phyloP scores from a whole-genome alignment of 2,329 filamentous ascomycete species.

The Elsinoe australis region DNA sequence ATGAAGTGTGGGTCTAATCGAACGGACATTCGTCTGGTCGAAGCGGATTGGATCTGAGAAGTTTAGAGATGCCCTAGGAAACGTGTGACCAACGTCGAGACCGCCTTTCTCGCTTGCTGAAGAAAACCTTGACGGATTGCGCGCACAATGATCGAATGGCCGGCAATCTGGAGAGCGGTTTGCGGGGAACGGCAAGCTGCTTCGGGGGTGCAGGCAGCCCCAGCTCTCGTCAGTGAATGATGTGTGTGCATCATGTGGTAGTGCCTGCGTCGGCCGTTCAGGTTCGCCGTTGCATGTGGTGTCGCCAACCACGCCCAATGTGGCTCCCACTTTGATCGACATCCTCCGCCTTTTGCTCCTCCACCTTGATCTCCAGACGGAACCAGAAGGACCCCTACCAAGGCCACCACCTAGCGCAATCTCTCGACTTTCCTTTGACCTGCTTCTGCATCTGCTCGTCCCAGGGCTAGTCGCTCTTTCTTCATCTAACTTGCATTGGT shows the following conservation, averaged over 20 bases:
- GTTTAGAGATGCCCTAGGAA: not conserved
- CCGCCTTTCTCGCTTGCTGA: conserved; percentile 3
- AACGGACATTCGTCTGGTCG: no score
- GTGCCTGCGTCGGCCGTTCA: not conserved
- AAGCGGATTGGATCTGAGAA: not conserved
- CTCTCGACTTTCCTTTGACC: not conserved
- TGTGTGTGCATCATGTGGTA: conserved; percentile 4
- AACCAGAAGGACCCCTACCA: conserved; percentile 4
- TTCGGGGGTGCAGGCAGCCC: not conserved
- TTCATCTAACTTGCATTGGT: conserved; percentile 6
- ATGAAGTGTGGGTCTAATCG: not conserved
- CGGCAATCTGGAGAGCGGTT: conserved; percentile 1
- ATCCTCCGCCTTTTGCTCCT: not conserved
- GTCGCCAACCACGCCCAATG: no score
- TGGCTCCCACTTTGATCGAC: conserved; percentile 1
- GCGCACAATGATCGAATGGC: not conserved
- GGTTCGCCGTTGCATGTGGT: not conserved
- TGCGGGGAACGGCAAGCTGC: conserved; percentile 6
- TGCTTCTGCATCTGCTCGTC: conserved; percentile 11
- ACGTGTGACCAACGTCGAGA: not conserved
- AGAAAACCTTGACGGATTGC: not conserved
- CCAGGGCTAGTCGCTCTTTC: not conserved
- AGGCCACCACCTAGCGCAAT: conserved; percentile 10
- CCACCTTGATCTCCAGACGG: not conserved
- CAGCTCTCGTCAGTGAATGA: not conserved